These are phyloP conservation scores for Microcyclospora tardicrescens DNA, from an alignment of 2,329 filamentous ascomycete genomes.

Conservation along the genomic window DNA sequence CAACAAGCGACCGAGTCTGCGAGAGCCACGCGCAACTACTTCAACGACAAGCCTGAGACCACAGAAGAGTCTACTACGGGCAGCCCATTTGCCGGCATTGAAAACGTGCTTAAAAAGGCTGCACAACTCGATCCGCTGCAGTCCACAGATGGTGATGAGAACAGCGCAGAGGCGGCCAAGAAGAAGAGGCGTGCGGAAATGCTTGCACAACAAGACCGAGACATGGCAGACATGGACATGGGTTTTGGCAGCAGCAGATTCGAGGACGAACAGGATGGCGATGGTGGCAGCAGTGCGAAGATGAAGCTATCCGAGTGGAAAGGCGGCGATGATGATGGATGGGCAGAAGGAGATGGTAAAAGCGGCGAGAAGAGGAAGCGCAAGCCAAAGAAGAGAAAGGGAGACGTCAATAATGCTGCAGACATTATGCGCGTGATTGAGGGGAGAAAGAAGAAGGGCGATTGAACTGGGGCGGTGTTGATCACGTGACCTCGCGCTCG, in stretches of 20 bases:
- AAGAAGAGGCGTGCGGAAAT: conserved; percentile 52
- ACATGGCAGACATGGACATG: conserved; percentile 85
- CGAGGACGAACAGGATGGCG: conserved; percentile 77
- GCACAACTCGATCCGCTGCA: conserved; percentile 35
- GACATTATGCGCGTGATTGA: conserved; percentile 24
- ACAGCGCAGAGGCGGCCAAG: conserved; percentile 45
- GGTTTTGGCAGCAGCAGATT: conserved; percentile 82
- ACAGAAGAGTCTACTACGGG: conserved; percentile 6
- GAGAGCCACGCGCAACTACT: conserved; percentile 23
- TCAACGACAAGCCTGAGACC: conserved; percentile 16
- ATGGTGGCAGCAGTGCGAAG: conserved; percentile 39
- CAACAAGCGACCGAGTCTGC: neutral
- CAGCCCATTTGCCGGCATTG: conserved; percentile 18
- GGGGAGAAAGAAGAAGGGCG: conserved; percentile 13
- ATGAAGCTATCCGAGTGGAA: conserved; percentile 57
- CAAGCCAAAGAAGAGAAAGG: conserved; percentile 53
- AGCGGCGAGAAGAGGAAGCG: conserved; percentile 64
- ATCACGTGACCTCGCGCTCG: neutral
- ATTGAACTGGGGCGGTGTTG: conserved; percentile 1
- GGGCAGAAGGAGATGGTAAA: conserved; percentile 44
- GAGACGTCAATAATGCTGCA: conserved; percentile 20
- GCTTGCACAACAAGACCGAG: conserved; percentile 57
- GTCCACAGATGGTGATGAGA: conserved; percentile 28
- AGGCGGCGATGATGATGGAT: conserved; percentile 33
- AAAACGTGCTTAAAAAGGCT: conserved; percentile 56